Base-by-base conservation (phyloP, 371 early-diverging fungal genomes). In the Apophysomyces ossiformis region DNA sequence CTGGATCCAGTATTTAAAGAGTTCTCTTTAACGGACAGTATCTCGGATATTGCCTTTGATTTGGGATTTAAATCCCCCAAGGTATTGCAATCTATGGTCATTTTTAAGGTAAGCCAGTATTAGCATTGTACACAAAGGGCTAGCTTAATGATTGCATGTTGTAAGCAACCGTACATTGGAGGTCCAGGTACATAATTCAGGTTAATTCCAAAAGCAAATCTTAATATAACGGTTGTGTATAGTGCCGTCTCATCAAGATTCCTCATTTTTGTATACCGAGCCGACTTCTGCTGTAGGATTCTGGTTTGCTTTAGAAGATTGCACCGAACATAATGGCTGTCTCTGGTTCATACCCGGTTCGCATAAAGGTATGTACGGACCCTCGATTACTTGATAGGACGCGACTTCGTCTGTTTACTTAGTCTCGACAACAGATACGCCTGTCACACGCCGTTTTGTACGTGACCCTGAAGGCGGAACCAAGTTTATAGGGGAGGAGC, bases 281-380 rank as follows among this genome's bases (percentile, higher is more conserved):
- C 96, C 96, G 1, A 72, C 86, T 15, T 92, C 93, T 1, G 96
- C 96, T 0, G 77, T 87, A 18, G 97, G 97, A 4, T 90, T 95
- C 67, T 97, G 98, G 98, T 91, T 95, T 72, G 95, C 97, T 1
- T 82, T 96, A 16, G 96, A 97, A 70, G 95, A 97, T 66, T 95
- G 95, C 79, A 96, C 96, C 0, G 75, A 84, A 9, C 74, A 82
- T 46, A 96, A 97, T 70, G 97, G 98, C 0, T 95, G 95, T 67
- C 87, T 97, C 66, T 91, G 86, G 68, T 95, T 94, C 72, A 81
- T 91, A 0, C 95, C 94, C 6, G 94, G 94, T 8, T 93, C 94
- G 9, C 96, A 96, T 75, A 93, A 93, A 72, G 75, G 88, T 81
- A 78, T 35, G 71, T 56, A 32, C 11, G 15, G 8, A 50, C 21